Base-by-base conservation (phyloP, 1,284 basidiomycete genomes). In the Marasmius tenuissimus region DNA sequence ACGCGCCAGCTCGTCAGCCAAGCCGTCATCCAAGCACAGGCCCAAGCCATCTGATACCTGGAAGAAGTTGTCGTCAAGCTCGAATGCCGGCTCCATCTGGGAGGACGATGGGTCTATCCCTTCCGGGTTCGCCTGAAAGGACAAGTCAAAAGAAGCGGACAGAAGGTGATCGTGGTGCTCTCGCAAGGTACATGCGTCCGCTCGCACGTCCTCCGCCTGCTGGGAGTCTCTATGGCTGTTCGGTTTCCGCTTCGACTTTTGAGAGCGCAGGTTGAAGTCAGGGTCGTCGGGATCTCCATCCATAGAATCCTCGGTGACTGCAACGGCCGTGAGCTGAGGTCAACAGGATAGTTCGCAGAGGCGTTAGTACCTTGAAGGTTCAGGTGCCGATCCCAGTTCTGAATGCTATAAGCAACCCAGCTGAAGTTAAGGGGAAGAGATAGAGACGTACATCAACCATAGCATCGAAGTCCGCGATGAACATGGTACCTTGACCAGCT, bases 101-200 rank as follows among this genome's bases (percentile, higher is more conserved):
- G 88, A 90, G 6, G 89, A 89, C 5, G 86, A 85, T 3, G 73
- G 66, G 12, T 76, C 78, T 8, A 75, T 66, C 18, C 70, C 73
- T 1, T 73, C 66, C 14, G 68, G 73, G 52, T 65, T 75, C 37
- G 72, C 79, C 60, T 78, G 76, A 63, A 85, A 83, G 7, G 88
- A 88, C 4, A 78, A 72, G 59, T 89, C 86, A 64, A 91, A 85
- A 0, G 89, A 89, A 34, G 78, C 81, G 1, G 85, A 83, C 12
- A 92, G 74, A 12, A 92, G 69, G 65, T 88, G 81, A 48, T 89
- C 84, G 64, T 89, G 84, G 62, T 87, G 81, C 70, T 93, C 91
- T 34, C 85, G 76, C 22, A 93, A 78, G 18, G 85, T 92, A 71
- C 91, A 84, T 58, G 77, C 69, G 48, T 83, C 82, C 37, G 79